Conservation (phyloP, 169 alveolate species). For the Plasmodium billcollinsi region DNA sequence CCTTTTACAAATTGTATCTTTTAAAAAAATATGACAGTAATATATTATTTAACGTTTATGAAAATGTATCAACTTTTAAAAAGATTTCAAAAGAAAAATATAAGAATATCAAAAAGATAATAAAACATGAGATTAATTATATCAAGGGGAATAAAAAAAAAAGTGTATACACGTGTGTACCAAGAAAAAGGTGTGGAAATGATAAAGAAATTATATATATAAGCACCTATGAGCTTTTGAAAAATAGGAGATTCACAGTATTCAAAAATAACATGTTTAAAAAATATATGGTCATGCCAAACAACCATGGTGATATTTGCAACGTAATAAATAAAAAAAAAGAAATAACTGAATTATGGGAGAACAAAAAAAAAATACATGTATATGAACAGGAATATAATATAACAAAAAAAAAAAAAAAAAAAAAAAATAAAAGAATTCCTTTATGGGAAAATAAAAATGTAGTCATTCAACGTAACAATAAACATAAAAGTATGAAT, state of each 20-base stretch:
- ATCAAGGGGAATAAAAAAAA: not conserved
- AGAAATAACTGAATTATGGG: too few relatives aligned
- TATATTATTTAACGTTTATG: conserved; percentile 9
- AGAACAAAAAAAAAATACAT: too few relatives aligned
- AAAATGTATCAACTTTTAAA: not conserved
- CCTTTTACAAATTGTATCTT: conserved; percentile 23
- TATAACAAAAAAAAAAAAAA: too few relatives aligned
- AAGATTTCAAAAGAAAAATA: not conserved
- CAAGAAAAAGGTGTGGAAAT: not conserved
- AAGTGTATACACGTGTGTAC: not conserved
- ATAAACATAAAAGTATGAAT: too few relatives aligned
- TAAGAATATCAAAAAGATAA: not conserved
- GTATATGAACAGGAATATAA: too few relatives aligned
- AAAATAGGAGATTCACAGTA: not conserved
- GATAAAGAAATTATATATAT: not conserved
- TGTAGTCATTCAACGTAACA: too few relatives aligned
- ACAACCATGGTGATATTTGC: too few relatives aligned
- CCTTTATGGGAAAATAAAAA: too few relatives aligned
- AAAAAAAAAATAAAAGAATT: too few relatives aligned
- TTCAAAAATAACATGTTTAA: too few relatives aligned
- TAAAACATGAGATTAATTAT: not conserved
- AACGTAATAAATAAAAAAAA: too few relatives aligned
- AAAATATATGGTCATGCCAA: too few relatives aligned
- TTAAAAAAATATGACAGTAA: conserved; percentile 7
- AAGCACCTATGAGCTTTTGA: not conserved